Evolutionary conservation across 352 stramenopile genomes (phyloP).

Genomic region (Detonula confervacea): DNA sequence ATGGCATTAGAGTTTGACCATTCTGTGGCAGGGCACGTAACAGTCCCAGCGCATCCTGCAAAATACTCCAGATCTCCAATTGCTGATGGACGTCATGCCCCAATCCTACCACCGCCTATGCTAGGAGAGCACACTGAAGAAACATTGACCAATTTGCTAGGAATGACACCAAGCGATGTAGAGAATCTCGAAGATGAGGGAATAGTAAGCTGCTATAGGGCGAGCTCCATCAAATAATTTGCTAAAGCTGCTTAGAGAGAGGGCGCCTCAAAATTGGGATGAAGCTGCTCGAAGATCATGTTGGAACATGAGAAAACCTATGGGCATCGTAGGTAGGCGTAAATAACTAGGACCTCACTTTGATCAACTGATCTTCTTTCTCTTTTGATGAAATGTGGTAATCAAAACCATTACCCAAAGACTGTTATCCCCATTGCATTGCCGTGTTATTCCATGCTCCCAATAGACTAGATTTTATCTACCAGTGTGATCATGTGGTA

Average conservation of each 20-base stretch:
- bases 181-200: constrained; percentile 28
- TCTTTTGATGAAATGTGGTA: too few relatives aligned
- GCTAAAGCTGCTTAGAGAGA: not conserved
- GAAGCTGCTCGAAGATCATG: too few relatives aligned
- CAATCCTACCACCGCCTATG: constrained; percentile 43
- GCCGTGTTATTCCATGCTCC: too few relatives aligned
- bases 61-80: constrained; percentile 19
- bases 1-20: constrained; percentile 52
- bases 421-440: too few relatives aligned
- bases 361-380: not conserved
- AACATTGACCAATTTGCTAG: constrained; percentile 39
- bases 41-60: constrained; percentile 30
- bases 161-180: constrained; percentile 31
- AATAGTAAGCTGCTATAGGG: constrained; percentile 47
- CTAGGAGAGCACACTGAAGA: constrained; percentile 62
- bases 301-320: not conserved
- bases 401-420: too few relatives aligned
- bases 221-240: not conserved
- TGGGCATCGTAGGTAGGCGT: not conserved
- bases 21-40: constrained; percentile 35
- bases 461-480: too few relatives aligned
- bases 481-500: too few relatives aligned
- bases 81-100: constrained; percentile 13
- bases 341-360: not conserved
- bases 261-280: not conserved